These are phyloP conservation scores for Nyssa sinensis DNA, from an alignment of 148 eudicot species.

Conservation along the genomic window DNA sequence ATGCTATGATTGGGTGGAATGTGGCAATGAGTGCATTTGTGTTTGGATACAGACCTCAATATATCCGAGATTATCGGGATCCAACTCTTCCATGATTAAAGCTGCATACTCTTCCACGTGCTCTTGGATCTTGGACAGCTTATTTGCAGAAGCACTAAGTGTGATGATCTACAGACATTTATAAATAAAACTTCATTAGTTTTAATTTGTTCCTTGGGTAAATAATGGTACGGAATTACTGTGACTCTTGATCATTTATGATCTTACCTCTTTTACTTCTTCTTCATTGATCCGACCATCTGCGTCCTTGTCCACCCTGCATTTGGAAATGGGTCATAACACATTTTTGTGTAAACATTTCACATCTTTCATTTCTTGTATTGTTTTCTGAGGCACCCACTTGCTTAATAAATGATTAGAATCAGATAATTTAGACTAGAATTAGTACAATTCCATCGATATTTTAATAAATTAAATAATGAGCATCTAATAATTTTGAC, in stretches of 20 bases:
- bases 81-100: conserved; percentile 56
- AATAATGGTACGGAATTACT: not conserved
- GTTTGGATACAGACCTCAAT: conserved; percentile 34
- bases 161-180: conserved; percentile 32
- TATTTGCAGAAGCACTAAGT: conserved; percentile 45
- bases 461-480: too few species aligned
- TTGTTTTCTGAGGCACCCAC: too few species aligned
- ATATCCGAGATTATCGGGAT: conserved; percentile 47
- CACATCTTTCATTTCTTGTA: too few species aligned
- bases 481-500: too few species aligned
- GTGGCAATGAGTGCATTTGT: too few species aligned
- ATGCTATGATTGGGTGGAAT: too few species aligned
- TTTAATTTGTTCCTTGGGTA: not conserved
- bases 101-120: conserved; percentile 54
- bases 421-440: too few species aligned
- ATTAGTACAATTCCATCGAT: too few species aligned
- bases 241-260: too few species aligned
- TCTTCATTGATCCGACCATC: conserved; percentile 58
- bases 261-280: conserved; percentile 44
- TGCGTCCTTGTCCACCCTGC: conserved; percentile 54
- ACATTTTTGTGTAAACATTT: too few species aligned
- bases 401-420: too few species aligned
- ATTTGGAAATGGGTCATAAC: too few species aligned
- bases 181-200: not conserved
- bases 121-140: conserved; percentile 38